A percentile compares a stretch with the other conserved stretches of the same genome.
These are phyloP conservation scores for Yamadazyma oceani DNA, from an alignment of 1,139 yeast species.

Conservation along the genomic window DNA sequence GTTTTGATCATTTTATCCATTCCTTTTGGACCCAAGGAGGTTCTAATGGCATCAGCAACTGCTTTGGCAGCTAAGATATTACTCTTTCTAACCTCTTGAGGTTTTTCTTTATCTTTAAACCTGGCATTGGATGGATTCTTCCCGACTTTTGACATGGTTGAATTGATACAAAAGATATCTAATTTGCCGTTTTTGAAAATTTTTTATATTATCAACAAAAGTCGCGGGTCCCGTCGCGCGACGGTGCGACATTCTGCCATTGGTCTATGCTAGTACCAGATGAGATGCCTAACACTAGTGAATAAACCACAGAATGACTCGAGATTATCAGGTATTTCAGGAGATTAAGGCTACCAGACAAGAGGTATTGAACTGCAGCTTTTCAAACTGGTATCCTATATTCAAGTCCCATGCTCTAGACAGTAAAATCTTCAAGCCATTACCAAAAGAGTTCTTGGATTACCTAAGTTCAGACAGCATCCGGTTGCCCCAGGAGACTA, in stretches of 20 bases:
- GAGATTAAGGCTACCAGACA: constrained; percentile 39
- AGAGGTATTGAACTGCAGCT: constrained; percentile 67
- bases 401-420: constrained; percentile 54
- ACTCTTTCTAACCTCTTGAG: constrained; percentile 92
- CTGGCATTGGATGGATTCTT: constrained; percentile 76
- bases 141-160: constrained; percentile 17
- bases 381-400: constrained; percentile 67
- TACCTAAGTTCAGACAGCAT: constrained; percentile 81
- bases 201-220: constrained; percentile 1
- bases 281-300: too few species aligned
- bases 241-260: too few species aligned
- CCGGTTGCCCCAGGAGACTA: constrained; percentile 47
- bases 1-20: constrained; percentile 99
- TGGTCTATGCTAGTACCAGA: too few species aligned
- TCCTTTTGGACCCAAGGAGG: constrained; percentile 97
- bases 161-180: not conserved
- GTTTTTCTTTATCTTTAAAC: constrained; percentile 93
- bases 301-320: constrained; percentile 13
- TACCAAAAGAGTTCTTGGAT: constrained; percentile 66
- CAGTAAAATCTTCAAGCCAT: constrained; percentile 57
- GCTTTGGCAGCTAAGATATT: constrained; percentile 96
- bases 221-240: constrained; percentile 3
- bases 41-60: constrained; percentile 96
- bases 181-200: not conserved
- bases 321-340: constrained; percentile 25